These are phyloP conservation scores for Alternaria gansuensis DNA, from an alignment of 2,329 filamentous ascomycete species.

Conservation along the genomic window DNA sequence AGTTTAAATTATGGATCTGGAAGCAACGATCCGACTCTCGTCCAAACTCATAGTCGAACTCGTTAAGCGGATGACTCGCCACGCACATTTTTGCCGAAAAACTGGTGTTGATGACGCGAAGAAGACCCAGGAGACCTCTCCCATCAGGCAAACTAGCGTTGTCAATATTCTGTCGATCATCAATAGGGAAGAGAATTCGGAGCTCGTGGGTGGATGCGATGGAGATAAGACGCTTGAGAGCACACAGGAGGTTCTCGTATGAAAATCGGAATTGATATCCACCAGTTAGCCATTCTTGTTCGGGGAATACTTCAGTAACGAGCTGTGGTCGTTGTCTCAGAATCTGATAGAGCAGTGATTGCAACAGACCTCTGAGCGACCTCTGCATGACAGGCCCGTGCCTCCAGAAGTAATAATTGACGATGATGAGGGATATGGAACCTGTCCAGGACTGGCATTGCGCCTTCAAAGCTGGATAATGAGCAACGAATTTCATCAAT, in stretches of 20 bases:
- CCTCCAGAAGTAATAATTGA: conserved; percentile 1
- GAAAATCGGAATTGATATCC: not conserved
- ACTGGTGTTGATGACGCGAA: not conserved
- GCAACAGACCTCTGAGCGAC: not conserved
- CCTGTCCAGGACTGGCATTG: not conserved
- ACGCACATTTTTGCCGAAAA: not conserved
- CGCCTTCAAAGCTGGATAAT: not conserved
- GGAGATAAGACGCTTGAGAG: not conserved
- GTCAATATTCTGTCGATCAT: not conserved
- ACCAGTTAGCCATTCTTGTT: not conserved
- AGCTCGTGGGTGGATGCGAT: not conserved
- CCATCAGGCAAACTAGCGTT: not conserved
- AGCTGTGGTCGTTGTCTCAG: not conserved
- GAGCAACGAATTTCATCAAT: conserved; percentile 43
- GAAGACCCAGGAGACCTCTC: not conserved
- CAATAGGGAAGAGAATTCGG: not conserved
- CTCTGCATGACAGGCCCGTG: not conserved
- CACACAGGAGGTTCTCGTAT: not conserved
- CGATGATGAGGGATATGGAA: not conserved
- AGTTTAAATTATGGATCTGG: not conserved
- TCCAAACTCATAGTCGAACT: not conserved
- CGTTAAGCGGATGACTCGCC: not conserved
- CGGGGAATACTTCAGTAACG: not conserved
- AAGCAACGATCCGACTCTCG: not conserved
- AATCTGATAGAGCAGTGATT: not conserved